These are phyloP conservation scores for Oidiodendron maius DNA, from an alignment of 495 filamentous ascomycete species.

Conservation along the genomic window DNA sequence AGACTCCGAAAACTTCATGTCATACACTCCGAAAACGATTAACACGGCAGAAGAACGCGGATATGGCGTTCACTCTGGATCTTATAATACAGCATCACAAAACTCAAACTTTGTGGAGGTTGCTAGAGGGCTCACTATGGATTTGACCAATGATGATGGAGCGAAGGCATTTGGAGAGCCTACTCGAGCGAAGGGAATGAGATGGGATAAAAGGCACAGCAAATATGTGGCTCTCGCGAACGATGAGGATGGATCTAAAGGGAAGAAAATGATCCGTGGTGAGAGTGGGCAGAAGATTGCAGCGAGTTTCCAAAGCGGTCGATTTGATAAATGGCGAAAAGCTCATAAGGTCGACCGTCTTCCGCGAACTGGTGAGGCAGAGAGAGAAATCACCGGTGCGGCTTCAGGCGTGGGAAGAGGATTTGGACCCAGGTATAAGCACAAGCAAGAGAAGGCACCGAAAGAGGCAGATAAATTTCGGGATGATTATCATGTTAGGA, in stretches of 20 bases:
- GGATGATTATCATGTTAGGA: conserved; percentile 82
- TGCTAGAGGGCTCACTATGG: conserved; percentile 79
- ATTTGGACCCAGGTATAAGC: conserved; percentile 57
- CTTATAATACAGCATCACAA: conserved; percentile 39
- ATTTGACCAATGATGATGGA: conserved; percentile 81
- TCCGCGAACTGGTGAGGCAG: conserved; percentile 76
- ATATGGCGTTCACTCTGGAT: conserved; percentile 85
- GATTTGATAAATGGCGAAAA: conserved; percentile 87
- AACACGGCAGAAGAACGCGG: conserved; percentile 81
- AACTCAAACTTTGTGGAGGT: conserved; percentile 73
- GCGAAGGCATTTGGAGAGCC: conserved; percentile 68
- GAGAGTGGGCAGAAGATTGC: conserved; percentile 96
- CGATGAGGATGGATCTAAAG: conserved; percentile 89
- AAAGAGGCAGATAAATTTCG: conserved; percentile 88
- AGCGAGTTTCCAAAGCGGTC: conserved; percentile 83
- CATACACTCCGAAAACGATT: conserved; percentile 72
- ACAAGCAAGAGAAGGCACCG: conserved; percentile 77
- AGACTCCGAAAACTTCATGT: conserved; percentile 92
- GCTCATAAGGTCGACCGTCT: conserved; percentile 72
- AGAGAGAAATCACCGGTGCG: conserved; percentile 38
- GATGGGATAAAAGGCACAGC: conserved; percentile 95
- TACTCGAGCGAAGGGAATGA: conserved; percentile 60
- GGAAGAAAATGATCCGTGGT: conserved; percentile 75
- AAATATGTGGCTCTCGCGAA: conserved; percentile 89
- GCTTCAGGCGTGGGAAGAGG: conserved; percentile 26